A percentile compares a stretch with the other conserved stretches of the same genome.
These are phyloP conservation scores for Talaromyces trachyspermus DNA, from an alignment of 495 filamentous ascomycete species.

Conservation along the genomic window DNA sequence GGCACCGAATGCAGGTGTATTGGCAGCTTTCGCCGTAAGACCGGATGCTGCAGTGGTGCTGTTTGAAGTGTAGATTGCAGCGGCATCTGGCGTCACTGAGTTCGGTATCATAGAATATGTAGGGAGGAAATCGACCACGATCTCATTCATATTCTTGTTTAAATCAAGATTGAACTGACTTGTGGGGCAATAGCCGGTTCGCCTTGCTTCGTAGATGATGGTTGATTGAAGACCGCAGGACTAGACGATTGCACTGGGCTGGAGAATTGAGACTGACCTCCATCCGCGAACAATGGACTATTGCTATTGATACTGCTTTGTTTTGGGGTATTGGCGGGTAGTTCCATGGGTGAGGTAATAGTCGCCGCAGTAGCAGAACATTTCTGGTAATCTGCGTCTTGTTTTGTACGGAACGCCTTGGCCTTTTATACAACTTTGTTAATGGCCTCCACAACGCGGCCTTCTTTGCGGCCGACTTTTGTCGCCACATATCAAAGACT, in stretches of 20 bases:
- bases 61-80: neutral
- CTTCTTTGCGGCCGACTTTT: constrained; percentile 45
- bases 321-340: too few species aligned
- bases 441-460: constrained; percentile 70
- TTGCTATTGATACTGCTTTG: neutral
- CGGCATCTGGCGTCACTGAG: too few species aligned
- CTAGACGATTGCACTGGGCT: neutral
- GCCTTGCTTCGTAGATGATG: neutral
- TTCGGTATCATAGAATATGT: constrained; percentile 24
- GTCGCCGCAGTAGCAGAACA: too few species aligned
- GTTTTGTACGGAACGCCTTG: constrained; percentile 23
- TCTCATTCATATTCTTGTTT: constrained; percentile 20
- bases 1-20: too few species aligned
- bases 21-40: too few species aligned
- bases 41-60: too few species aligned
- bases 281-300: neutral
- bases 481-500: constrained; percentile 48
- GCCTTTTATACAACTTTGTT: constrained; percentile 66
- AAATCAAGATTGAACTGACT: constrained; percentile 23
- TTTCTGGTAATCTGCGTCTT: too few species aligned
- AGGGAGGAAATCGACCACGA: constrained; percentile 27
- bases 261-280: neutral
- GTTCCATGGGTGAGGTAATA: too few species aligned
- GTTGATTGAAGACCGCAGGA: neutral
- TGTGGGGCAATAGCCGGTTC: neutral